Base-by-base conservation (phyloP, 257 asterid species). In the Solanum pimpinellifolium region DNA sequence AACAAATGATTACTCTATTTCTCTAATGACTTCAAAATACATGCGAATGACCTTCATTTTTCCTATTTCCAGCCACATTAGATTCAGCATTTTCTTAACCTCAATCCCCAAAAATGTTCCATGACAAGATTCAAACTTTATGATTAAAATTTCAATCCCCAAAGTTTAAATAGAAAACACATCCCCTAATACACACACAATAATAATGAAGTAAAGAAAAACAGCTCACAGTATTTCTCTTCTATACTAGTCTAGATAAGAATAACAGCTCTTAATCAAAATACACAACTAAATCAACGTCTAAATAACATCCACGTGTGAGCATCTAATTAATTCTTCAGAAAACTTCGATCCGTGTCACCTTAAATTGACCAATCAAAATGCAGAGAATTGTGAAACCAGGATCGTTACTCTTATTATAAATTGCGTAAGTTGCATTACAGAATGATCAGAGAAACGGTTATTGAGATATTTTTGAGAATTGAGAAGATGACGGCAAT, bases 101-200 rank as follows among this genome's bases (percentile, higher is more conserved):
- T 84, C n/a, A 89, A 82, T 86, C 65, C 76, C 42, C 46, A 7
- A 13, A 39, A 76, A 85, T 86, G 35, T 52, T 39, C 6, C 75
- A 29, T 47, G 25, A 69, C 85, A 52, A 84, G 81, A 92, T 86
- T 33, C 33, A 60, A 42, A 20, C 47, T 37, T 86, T 72, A 29
- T 49, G 39, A 5, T 7, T 42, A 9, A 62, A 56, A 85, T 81
- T 41, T 65, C 29, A 83, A 69, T 33, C 66, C 25, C 60, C 39
- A 37, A 44, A 87, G 87, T 86, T 15, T 27, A 65, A 41, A 42
- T 49, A 90, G 89, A 91, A 94, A 93, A 91, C 92, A 93, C 97
- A 93, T 87, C 41, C 86, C 39, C 85, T 8, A 2, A 20, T 12
- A 42, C 76, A 56, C 72, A 41, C 47, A 49, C 77, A 83, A 8